phyloP scores from a whole-genome alignment of 495 filamentous ascomycete genomes.

The Aspergillus saccharolyticus region DNA sequence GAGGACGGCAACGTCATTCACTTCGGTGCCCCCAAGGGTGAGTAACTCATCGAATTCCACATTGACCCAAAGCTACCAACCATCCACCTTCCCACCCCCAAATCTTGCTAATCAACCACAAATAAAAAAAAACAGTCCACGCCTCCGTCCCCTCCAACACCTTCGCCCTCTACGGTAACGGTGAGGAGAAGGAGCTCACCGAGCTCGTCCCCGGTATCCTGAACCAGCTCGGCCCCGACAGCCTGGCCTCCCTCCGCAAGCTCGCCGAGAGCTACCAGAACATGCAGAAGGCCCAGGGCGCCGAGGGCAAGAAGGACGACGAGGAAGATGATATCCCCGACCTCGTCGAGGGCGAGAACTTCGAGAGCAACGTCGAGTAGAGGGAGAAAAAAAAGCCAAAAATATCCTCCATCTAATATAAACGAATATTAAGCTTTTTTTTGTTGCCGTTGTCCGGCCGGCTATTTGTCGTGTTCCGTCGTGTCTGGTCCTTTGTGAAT shows the following conservation, averaged over 20 bases:
- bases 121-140: slow-evolving; percentile 59
- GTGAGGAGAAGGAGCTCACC: slow-evolving; percentile 99
- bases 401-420: neutral
- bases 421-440: neutral
- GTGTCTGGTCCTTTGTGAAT: too few species aligned
- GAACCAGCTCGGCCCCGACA: slow-evolving; percentile 98
- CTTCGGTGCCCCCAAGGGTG: slow-evolving; percentile 95
- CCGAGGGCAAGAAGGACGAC: slow-evolving; percentile 63
- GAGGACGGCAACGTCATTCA: slow-evolving; percentile 99
- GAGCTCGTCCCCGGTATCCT: slow-evolving; percentile 99
- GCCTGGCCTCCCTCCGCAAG: slow-evolving; percentile 95
- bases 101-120: neutral
- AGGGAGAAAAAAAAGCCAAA: too few species aligned
- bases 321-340: slow-evolving; percentile 91
- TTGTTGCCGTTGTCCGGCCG: neutral
- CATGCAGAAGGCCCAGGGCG: slow-evolving; percentile 90
- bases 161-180: slow-evolving; percentile 98
- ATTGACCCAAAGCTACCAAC: too few species aligned
- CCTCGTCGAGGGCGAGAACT: slow-evolving; percentile 91
- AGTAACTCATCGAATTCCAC: slow-evolving; percentile 30
- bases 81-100: too few species aligned
- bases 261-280: slow-evolving; percentile 99
- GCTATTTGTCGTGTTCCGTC: too few species aligned
- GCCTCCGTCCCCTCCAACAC: slow-evolving; percentile 94
- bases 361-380: slow-evolving; percentile 94